phyloP scores from a whole-genome alignment of 2,329 filamentous ascomycete genomes.

The Aspergillus aculeatinus region DNA sequence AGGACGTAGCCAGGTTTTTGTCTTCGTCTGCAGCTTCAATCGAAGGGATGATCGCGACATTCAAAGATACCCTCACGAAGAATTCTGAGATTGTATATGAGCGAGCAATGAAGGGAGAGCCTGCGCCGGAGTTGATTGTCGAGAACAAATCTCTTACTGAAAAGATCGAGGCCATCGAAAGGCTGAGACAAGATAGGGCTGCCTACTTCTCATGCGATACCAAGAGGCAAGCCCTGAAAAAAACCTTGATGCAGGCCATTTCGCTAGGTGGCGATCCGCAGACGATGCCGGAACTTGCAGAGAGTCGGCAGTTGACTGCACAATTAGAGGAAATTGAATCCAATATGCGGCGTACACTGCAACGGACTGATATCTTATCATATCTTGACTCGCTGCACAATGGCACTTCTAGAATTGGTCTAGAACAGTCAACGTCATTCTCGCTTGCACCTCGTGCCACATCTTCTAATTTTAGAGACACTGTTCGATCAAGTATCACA shows the following conservation, averaged over 20 bases:
- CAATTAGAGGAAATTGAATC: slow-evolving; percentile 36
- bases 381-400: slow-evolving; percentile 1
- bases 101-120: slow-evolving; percentile 37
- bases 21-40: slow-evolving; percentile 27
- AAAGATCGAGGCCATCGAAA: slow-evolving; percentile 40
- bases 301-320: slow-evolving; percentile 33
- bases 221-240: slow-evolving; percentile 37
- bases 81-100: slow-evolving; percentile 42
- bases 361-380: slow-evolving; percentile 30
- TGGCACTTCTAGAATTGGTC: not conserved
- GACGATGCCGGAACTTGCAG: slow-evolving; percentile 33
- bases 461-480: not conserved
- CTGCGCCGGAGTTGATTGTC: slow-evolving; percentile 33
- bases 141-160: slow-evolving; percentile 37
- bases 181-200: slow-evolving; percentile 30
- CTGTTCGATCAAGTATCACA: not conserved
- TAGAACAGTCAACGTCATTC: not conserved
- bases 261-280: slow-evolving; percentile 35
- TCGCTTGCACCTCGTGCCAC: not conserved
- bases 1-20: slow-evolving; percentile 33
- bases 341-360: slow-evolving; percentile 36
- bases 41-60: slow-evolving; percentile 26
- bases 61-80: slow-evolving; percentile 32
- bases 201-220: slow-evolving; percentile 28
- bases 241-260: slow-evolving; percentile 36